Base-by-base conservation (phyloP, 1,284 basidiomycete species). In the Taiwanofungus camphoratus region DNA sequence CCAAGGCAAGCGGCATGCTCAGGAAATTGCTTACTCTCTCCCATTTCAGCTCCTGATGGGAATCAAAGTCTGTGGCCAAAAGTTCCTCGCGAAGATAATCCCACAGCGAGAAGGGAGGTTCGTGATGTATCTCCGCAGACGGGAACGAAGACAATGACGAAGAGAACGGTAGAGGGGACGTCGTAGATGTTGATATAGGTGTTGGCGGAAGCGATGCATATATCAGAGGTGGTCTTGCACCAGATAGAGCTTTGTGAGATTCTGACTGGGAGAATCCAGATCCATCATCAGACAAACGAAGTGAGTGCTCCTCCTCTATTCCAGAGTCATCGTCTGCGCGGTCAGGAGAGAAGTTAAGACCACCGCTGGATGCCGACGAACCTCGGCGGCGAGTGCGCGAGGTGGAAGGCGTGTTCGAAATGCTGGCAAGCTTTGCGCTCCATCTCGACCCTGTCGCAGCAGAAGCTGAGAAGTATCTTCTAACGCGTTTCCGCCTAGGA, bases 1-100 rank as follows among this genome's bases (percentile, higher is more conserved):
- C 96, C 51, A 96, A 82, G 13, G 92, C 93, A 6, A 93, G 61
- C 0, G 96, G 96, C 31, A 99, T 92, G 44, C 80, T 86, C 49
- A 99, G 69, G 59, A 99, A 99, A 66, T 99, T 99, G 60, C 90
- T 87, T 38, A 99, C 94, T n/a, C 96, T 73, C 57, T 99, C 96
- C 88, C 92, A 92, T 64, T 93, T 93, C 53, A 93, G 68, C 60
- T 95, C 92, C 57, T 95, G 90, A 48, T 92, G 87, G 0, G 86
- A 91, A 62, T 95, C 92, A 61, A 92, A 89, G 67, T 94, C 92
- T 23, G 87, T 93, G 0, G 88, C 90, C 6, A 93, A 66, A 12
- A 95, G 70, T 57, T 92, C 87, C 56, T 93, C 90, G 18, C 84
- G 73, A 20, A 96, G 72, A 61, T 96, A 94, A 51, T 95, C 92